Base-by-base conservation (phyloP, 2,329 filamentous ascomycete species). In the Huntiella bhutanensis region DNA sequence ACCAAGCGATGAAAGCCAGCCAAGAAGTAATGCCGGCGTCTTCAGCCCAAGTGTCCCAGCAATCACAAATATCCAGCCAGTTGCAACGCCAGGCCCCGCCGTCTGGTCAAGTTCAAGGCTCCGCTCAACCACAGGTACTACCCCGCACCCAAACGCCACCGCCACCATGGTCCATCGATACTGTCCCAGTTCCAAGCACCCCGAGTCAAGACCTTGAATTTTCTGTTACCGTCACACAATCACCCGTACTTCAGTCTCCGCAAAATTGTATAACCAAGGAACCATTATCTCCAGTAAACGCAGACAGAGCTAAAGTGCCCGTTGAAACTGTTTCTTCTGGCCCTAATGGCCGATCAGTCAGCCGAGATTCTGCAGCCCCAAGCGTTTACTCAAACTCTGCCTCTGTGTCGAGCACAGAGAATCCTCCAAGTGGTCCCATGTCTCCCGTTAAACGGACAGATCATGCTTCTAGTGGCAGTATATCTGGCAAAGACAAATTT, bases 311-410 rank as follows among this genome's bases (percentile, higher is more conserved):
- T 35, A 81, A 77, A 3, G 73, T 79, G 35, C 56, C 58, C 12
- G 63, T 46, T n/a, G 61, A 86, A 70, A 62, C 60, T 33, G 63
- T 62, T 51, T 66, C 65, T 28, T 28, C 22, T 28, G 22, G 22
- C 22, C 22, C 22, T 28, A 28, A 28, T 17, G 77, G 73, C 43
- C 73, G 86, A 40, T 84, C 86, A 41, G 80, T 80, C 11, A 94
- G 85, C 59, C 76, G 82, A 53, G 87, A 93, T 56, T 91, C 84
- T 42, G 32, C 42, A n/a, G 40, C 38, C n/a, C 79, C 83, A 54
- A 96, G 88, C 61, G 88, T 95, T 53, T 83, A 84, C 58, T 93
- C 86, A 3, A 84, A 85, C 54, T 81, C 83, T 33, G 93, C 83
- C 4, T 94, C 86, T 1, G 77, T 88, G 62, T 91, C 85, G 35